These are phyloP conservation scores for Mycena galopus DNA, from an alignment of 768 basidiomycete genomes.

Conservation along the genomic window DNA sequence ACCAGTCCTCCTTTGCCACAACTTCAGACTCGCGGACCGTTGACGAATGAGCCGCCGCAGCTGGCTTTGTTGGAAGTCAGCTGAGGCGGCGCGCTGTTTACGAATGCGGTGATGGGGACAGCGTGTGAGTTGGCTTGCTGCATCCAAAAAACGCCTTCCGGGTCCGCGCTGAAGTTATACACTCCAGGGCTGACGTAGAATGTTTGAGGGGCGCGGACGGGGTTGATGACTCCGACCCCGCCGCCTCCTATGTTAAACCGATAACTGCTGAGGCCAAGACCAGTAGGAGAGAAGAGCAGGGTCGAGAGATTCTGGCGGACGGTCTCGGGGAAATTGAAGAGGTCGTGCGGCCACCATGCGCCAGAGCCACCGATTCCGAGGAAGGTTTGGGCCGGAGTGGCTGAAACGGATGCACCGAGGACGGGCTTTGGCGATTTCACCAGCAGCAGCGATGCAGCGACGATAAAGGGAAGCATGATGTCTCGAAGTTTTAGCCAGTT, in stretches of 20 bases:
- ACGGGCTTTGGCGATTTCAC: not conserved
- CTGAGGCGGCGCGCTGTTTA: slow-evolving; percentile 56
- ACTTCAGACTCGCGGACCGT: slow-evolving; percentile 36
- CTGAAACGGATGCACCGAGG: slow-evolving; percentile 42
- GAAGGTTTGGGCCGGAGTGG: slow-evolving; percentile 51
- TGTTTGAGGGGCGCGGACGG: slow-evolving; percentile 52
- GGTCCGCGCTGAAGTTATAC: slow-evolving; percentile 55
- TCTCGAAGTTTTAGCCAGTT: not conserved
- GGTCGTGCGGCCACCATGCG: slow-evolving; percentile 62
- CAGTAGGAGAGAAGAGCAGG: slow-evolving; percentile 53
- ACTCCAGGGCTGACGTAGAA: slow-evolving; percentile 54
- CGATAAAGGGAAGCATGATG: not conserved
- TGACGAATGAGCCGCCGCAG: slow-evolving; percentile 52
- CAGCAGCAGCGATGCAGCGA: slow-evolving; percentile 9
- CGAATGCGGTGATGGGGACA: slow-evolving; percentile 57
- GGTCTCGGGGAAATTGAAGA: slow-evolving; percentile 55
- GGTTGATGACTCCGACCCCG: slow-evolving; percentile 57
- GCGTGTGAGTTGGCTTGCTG: slow-evolving; percentile 51
- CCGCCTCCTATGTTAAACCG: slow-evolving; percentile 60
- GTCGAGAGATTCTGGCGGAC: slow-evolving; percentile 56
- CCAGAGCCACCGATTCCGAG: slow-evolving; percentile 58
- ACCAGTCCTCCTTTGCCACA: not conserved
- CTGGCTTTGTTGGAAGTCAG: slow-evolving; percentile 51
- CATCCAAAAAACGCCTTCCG: slow-evolving; percentile 56
- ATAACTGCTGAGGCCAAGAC: slow-evolving; percentile 57